These are phyloP conservation scores for Fusarium metavorans DNA, from an alignment of 2,329 filamentous ascomycete species.

Conservation along the genomic window DNA sequence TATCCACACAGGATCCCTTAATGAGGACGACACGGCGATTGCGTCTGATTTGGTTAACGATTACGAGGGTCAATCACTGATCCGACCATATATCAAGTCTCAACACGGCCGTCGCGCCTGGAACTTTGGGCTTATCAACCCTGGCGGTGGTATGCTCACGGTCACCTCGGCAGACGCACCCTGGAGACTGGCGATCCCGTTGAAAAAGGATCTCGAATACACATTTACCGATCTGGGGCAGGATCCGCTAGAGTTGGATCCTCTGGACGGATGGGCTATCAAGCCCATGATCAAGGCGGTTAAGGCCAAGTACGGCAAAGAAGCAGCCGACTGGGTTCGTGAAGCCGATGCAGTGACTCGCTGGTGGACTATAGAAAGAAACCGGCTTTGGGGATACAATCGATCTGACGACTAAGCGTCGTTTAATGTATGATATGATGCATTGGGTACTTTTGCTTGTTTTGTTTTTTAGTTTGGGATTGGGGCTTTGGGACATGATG, in stretches of 20 bases:
- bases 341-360: conserved; percentile 37
- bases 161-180: conserved; percentile 49
- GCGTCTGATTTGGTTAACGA: conserved; percentile 45
- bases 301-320: conserved; percentile 32
- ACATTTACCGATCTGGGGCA: conserved; percentile 46
- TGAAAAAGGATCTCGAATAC: conserved; percentile 49
- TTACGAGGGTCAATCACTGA: conserved; percentile 50
- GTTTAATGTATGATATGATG: conserved; percentile 32
- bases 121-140: conserved; percentile 51
- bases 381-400: conserved; percentile 37
- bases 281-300: conserved; percentile 39
- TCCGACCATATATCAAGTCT: conserved; percentile 41
- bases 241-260: conserved; percentile 46
- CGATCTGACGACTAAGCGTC: conserved; percentile 20
- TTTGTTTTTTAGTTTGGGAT: conserved; percentile 12
- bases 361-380: conserved; percentile 39
- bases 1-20: conserved; percentile 46
- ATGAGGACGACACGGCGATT: conserved; percentile 33
- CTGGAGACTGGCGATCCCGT: conserved; percentile 47
- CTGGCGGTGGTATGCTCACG: conserved; percentile 48
- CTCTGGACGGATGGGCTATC: conserved; percentile 44
- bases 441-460: conserved; percentile 21
- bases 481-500: conserved; percentile 23
- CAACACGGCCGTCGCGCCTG: conserved; percentile 44
- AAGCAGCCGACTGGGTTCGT: conserved; percentile 45